Base-by-base conservation (phyloP, 441 rosid species). In the Bocquillonia castaneifolia region DNA sequence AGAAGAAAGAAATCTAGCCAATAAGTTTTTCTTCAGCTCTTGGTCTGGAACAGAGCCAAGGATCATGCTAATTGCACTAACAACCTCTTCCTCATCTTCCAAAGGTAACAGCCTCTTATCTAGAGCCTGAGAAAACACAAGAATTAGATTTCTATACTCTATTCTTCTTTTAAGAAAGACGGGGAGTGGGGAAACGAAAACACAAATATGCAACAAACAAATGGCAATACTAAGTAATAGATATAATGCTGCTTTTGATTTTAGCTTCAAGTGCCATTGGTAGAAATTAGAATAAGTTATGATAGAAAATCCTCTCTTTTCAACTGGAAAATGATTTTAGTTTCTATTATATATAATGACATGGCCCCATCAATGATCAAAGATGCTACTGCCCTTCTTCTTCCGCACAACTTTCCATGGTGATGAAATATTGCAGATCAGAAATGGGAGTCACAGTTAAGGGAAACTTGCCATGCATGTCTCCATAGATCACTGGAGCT, bases 31-130 rank as follows among this genome's bases (percentile, higher is more conserved):
- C 82, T 88, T 86, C 57, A 89, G 80, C 80, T 93, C 99, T 72
- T 81, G 85, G 74, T 85, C 84, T 55, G 85, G 67, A 70, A 91
- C 76, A 62, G 90, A 83, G 44, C 90, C 86, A 71, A 91, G 86
- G 76, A 89, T 80, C 73, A 81, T 74, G 78, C 84, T 88, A 71
- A 91, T 85, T 22, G 97, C 97, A 60, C 84, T 81, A 63, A 87
- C 83, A 71, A 91, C 86, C 84, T 91, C 99, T 77, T 86, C 97
- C 81, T 91, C 99, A 66, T 86, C 97, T 81, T 91, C 95, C 76
- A 88, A 78, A 72, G 96, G 85, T 79, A 91, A 78, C 70, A 78
- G 82, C 72, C 82, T 83, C 80, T 86, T 88, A 74, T 88, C 95
- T 84, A 93, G 79, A 75, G 88, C 87, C 99, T 91, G 83, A 29